Percentiles rank a stretch among this genome's conserved stretches.
Conservation (phyloP, 2,329 filamentous ascomycete species). For the Myriosclerotinia scirpicola region DNA sequence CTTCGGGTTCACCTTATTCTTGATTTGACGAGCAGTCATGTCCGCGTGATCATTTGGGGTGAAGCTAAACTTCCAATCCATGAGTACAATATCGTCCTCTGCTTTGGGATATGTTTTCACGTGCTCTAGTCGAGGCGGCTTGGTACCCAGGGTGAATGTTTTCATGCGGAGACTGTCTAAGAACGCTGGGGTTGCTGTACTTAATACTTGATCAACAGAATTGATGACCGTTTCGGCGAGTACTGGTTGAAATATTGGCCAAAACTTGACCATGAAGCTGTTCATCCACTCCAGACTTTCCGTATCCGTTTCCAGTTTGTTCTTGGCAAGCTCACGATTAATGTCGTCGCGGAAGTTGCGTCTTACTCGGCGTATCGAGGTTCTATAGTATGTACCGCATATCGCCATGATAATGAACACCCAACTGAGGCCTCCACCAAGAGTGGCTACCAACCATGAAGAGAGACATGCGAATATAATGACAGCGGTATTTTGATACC, state of each 20-base stretch:
- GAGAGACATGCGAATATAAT: constrained; percentile 89
- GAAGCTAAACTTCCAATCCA: constrained; percentile 99
- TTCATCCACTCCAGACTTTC: constrained; percentile 99
- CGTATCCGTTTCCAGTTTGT: constrained; percentile 81
- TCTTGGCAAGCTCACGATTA: constrained; percentile 82
- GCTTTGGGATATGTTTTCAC: constrained; percentile 98
- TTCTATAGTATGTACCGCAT: constrained; percentile 95
- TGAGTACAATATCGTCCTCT: constrained; percentile 91
- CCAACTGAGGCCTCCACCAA: constrained; percentile 92
- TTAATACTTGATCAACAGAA: constrained; percentile 93
- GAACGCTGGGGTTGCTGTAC: constrained; percentile 86
- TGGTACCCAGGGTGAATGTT: constrained; percentile 89
- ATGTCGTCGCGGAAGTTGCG: constrained; percentile 96
- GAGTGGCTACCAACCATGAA: constrained; percentile 85
- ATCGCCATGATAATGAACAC: constrained; percentile 88
- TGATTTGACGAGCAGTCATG: constrained; percentile 84
- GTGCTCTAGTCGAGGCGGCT: constrained; percentile 93
- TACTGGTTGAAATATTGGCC: constrained; percentile 97
- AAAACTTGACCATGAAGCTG: constrained; percentile 97
- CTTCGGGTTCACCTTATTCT: constrained; percentile 96
- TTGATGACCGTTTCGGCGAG: constrained; percentile 89
- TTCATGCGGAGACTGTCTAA: constrained; percentile 92
- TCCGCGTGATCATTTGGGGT: constrained; percentile 92
- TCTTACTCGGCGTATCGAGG: constrained; percentile 87
- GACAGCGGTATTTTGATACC: constrained; percentile 96